Base-by-base conservation (phyloP, 441 rosid genomes). In the Macaranga tanarius region DNA sequence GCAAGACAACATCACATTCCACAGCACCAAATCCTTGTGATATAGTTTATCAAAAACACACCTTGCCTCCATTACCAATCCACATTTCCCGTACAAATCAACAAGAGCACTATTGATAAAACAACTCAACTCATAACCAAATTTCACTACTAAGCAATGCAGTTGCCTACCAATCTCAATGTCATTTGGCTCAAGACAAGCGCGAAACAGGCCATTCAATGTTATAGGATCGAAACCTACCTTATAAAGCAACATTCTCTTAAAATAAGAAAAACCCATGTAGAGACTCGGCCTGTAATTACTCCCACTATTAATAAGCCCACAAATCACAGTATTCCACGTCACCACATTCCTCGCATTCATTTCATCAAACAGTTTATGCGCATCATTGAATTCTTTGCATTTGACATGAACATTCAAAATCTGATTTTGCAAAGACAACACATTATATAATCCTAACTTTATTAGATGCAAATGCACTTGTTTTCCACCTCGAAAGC, bases 331-430 rank as follows among this genome's bases (percentile, higher is more conserved):
- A 2, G 87, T 86, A 79, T 87, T 88, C 93, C 89, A 93, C 5
- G 89, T 81, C 63, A 91, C 89, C 57, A 84, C 70, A 67, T 93
- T 84, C 76, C 83, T 81, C 48, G 73, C 67, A 67, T 26, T 78
- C 85, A 93, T 89, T 91, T 89, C 95, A 59, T 88, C 88, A 79
- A 92, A 84, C 77, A 89, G 54, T 44, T 64, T 84, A 71, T 76
- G 79, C 23, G 79, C 86, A 48, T 75, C 48, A 10, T 62, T 7
- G 55, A 81, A 64, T 45, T 48, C 75, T 52, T 67, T 76, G 70
- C 78, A 67, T 77, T 84, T 87, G 7, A 80, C 75, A 69, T 85
- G 88, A 25, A 73, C 65, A 56, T 86, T 71, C 71, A 92, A 75
- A 28, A 82, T 72, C 80, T 87, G 86, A 79, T 87, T 88, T 66